Evolutionary conservation across 2,329 filamentous ascomycete genomes (phyloP).

Genomic region (Dothidotthia symphoricarpi): DNA sequence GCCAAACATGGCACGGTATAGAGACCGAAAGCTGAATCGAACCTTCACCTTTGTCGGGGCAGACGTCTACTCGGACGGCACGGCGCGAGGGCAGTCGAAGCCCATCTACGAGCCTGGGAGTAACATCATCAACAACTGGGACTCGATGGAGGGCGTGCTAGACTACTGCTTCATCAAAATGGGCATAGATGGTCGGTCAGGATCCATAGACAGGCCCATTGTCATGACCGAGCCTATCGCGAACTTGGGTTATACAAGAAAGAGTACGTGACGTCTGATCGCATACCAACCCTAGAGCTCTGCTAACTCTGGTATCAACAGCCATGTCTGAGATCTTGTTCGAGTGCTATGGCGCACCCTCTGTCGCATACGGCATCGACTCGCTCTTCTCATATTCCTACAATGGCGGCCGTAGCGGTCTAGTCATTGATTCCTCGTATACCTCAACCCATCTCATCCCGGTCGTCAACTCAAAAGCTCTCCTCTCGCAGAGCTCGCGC

Average conservation of each 20-base stretch:
- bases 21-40: slow-evolving; percentile 88
- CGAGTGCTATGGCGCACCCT: slow-evolving; percentile 89
- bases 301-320: slow-evolving; percentile 43
- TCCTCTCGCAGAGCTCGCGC: slow-evolving; percentile 80
- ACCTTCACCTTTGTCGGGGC: slow-evolving; percentile 89
- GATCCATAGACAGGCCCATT: slow-evolving; percentile 77
- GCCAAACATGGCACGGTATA: slow-evolving; percentile 91
- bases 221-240: slow-evolving; percentile 96
- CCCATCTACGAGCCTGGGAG: slow-evolving; percentile 88
- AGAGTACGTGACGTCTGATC: slow-evolving; percentile 59
- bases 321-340: slow-evolving; percentile 98
- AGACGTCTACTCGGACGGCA: slow-evolving; percentile 93
- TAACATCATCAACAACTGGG: slow-evolving; percentile 94
- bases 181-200: slow-evolving; percentile 73
- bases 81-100: slow-evolving; percentile 83
- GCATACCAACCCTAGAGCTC: neutral
- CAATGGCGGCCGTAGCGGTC: slow-evolving; percentile 81
- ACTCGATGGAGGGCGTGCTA: slow-evolving; percentile 90
- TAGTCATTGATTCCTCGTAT: slow-evolving; percentile 89
- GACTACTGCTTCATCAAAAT: slow-evolving; percentile 96
- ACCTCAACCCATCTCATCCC: slow-evolving; percentile 95
- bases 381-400: slow-evolving; percentile 93
- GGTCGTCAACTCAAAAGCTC: slow-evolving; percentile 79
- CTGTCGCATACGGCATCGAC: slow-evolving; percentile 90
- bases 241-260: slow-evolving; percentile 83